Conservation (phyloP, 2,329 filamentous ascomycete species). For the Trichoderma citrinoviride region DNA sequence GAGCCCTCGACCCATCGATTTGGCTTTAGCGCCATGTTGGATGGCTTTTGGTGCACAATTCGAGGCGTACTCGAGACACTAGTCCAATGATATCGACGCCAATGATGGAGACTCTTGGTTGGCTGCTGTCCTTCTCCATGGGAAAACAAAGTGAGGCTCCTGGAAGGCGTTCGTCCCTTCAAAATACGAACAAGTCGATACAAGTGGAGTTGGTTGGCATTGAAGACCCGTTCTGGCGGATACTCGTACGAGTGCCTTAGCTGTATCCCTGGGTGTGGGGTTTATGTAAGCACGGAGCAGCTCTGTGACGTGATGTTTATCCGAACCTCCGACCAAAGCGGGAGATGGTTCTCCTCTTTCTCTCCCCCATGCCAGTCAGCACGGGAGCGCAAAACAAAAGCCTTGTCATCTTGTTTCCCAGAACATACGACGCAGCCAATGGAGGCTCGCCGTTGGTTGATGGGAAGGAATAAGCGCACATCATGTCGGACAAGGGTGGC, state of each 20-base stretch:
- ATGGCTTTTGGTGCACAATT: background rate
- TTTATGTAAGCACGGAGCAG: constrained; percentile 12
- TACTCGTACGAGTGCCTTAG: background rate
- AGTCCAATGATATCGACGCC: background rate
- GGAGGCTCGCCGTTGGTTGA: constrained; percentile 4
- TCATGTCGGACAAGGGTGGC: constrained; percentile 13
- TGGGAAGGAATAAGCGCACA: constrained; percentile 17
- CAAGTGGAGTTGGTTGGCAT: no score
- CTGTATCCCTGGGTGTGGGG: background rate
- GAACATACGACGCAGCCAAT: constrained; percentile 19
- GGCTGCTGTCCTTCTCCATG: background rate
- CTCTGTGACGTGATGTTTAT: constrained; percentile 9
- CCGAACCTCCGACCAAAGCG: background rate
- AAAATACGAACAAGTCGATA: background rate
- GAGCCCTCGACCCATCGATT: background rate
- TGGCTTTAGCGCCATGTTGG: constrained; percentile 7
- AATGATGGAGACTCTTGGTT: background rate
- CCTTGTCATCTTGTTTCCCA: background rate
- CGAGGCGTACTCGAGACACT: constrained; percentile 11
- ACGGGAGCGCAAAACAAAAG: constrained; percentile 12
- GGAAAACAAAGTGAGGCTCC: background rate
- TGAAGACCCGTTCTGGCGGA: no score
- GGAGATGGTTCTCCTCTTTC: constrained; percentile 1
- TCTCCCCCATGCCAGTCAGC: constrained; percentile 9
- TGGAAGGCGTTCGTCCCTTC: background rate